phyloP scores from a whole-genome alignment of 108 stramenopile genomes.

The Seminavis robusta region DNA sequence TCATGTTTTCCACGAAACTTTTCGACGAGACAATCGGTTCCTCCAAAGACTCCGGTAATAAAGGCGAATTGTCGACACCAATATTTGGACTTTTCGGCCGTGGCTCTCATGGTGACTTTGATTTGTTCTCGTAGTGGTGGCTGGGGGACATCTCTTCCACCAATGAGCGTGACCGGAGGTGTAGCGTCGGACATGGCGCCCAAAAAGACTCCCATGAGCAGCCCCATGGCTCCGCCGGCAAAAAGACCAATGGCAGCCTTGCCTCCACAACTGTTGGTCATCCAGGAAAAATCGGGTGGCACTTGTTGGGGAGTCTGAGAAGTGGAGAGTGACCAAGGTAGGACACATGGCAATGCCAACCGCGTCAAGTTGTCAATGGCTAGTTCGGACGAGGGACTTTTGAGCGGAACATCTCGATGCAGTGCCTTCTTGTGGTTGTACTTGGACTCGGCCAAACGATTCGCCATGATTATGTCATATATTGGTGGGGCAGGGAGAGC shows the following conservation, averaged over 20 bases:
- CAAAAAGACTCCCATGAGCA: constrained; percentile 88
- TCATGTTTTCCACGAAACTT: constrained; percentile 92
- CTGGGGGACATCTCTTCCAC: constrained; percentile 83
- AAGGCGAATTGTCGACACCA: constrained; percentile 92
- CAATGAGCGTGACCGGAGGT: constrained; percentile 80
- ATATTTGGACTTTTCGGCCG: constrained; percentile 81
- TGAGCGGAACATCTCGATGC: constrained; percentile 50
- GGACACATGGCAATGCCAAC: constrained; percentile 60
- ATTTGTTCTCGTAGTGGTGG: constrained; percentile 85
- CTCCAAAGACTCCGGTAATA: constrained; percentile 90
- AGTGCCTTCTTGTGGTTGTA: constrained; percentile 66
- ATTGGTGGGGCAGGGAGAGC: no score
- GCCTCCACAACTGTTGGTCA: constrained; percentile 76
- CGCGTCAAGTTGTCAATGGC: constrained; percentile 41
- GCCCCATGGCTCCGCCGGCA: constrained; percentile 83
- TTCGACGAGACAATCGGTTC: constrained; percentile 88
- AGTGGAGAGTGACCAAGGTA: constrained; percentile 60
- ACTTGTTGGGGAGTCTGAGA: constrained; percentile 55
- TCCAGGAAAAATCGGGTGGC: constrained; percentile 82
- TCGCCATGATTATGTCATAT: no score
- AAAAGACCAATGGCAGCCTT: constrained; percentile 86
- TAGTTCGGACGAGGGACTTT: constrained; percentile 12
- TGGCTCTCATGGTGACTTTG: constrained; percentile 66
- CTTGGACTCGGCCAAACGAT: no score
- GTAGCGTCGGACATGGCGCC: constrained; percentile 85